Evolutionary conservation across 306 rosid genomes (phyloP), one percentile per base, ranked within the genome.

Genomic region (Phaseolus lunatus): DNA sequence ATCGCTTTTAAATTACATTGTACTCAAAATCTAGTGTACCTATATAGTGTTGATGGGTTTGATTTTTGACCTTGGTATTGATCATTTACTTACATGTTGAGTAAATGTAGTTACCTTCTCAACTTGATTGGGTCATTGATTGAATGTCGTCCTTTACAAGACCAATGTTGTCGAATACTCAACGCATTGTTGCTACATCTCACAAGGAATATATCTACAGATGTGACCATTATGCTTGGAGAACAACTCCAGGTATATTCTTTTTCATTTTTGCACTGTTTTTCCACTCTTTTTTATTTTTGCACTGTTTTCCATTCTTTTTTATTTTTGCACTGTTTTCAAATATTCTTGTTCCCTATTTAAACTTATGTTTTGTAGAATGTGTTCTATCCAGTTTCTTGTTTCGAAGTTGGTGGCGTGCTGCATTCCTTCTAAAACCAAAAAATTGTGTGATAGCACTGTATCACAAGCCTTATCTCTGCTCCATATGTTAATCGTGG

Each of bases 321-420:
- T 16, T 61, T 50, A 7, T 9, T 45, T 82, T 27, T 64, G 37
- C 26, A 37, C 8, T 56, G 54, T 53, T 68, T 74, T 81, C 43
- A 14, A 27, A n/a, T 47, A 15, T 16, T 41, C 27, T 59, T 48
- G 9, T 76, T 73, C 29, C 62, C 50, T 67, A 33, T 31, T 75
- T 61, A 53, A 70, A 77, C 84, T 24, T 49, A 24, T 76, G 49
- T 61, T 72, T 76, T 73, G 43, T 39, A 35, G 22, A 62, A 81
- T 74, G 29, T 67, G 73, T 37, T 61, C 59, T 57, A 22, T 74
- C 4, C 87, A 94, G 98, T 92, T 90, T 83, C 80, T 94, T 80
- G 96, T 90, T 70, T 92, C 98, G 27, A 92, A 92, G 87, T 83
- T 94, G 88, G 95, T 94, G 82, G 88, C 83, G 1, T 89, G 93